Conservation (phyloP, 495 filamentous ascomycete genomes). For the Penicillium riverlandense region DNA sequence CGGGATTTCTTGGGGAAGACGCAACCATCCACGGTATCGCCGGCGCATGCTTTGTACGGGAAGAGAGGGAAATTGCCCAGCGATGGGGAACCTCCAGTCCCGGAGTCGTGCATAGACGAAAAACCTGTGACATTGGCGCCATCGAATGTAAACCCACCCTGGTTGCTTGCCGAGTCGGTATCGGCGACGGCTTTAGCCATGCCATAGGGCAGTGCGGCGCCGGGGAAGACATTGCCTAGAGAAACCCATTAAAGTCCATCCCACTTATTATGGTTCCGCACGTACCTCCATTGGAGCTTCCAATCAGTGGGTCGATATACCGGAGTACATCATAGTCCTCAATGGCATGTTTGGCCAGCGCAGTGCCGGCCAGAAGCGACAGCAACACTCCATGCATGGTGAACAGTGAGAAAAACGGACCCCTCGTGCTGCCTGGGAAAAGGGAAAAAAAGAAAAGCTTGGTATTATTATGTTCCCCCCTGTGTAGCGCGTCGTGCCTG, state of each 20-base stretch:
- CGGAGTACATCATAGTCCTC: conserved; percentile 36
- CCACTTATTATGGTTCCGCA: too few relatives aligned
- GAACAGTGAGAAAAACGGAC: background rate
- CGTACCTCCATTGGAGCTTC: conserved; percentile 51
- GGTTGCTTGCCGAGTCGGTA: conserved; percentile 54
- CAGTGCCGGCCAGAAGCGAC: conserved; percentile 12
- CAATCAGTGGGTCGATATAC: conserved; percentile 53
- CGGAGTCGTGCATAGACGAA: conserved; percentile 67
- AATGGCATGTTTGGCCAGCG: background rate
- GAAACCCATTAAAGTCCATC: background rate
- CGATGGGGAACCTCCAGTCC: conserved; percentile 64
- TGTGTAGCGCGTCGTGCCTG: conserved; percentile 1
- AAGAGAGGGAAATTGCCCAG: conserved; percentile 74
- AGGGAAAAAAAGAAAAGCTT: background rate
- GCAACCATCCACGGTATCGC: conserved; percentile 60
- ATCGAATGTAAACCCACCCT: conserved; percentile 70
- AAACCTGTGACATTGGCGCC: conserved; percentile 63
- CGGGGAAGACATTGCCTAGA: conserved; percentile 62
- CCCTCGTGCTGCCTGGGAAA: background rate
- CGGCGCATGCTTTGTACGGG: conserved; percentile 54
- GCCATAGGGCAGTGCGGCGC: conserved; percentile 64
- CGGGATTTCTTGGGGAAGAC: conserved; percentile 51
- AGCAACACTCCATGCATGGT: conserved; percentile 9
- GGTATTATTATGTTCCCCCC: background rate
- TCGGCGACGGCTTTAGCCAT: conserved; percentile 80